Base-by-base conservation (phyloP, 768 basidiomycete species). In the Russula abietina region DNA sequence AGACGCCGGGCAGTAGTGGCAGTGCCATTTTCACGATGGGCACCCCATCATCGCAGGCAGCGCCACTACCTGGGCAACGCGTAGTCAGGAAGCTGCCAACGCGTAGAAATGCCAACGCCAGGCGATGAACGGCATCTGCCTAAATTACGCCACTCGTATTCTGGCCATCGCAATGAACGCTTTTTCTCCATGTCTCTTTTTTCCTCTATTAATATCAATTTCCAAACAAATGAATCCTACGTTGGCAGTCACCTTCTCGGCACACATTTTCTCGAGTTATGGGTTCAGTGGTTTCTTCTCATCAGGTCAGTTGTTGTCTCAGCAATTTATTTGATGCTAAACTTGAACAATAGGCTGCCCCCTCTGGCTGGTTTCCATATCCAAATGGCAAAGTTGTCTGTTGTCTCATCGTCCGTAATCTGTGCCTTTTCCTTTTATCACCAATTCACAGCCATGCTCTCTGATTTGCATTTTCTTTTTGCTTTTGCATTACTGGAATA, bases 61-160 rank as follows among this genome's bases (percentile, higher is more conserved):
- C 62, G 10, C 41, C 63, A 16, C 60, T 62, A 24, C 52, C 69
- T 1, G 69, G 68, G 11, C 41, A 36, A 9, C 70, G 74, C 16
- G 68, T 49, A 17, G 62, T 72, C 53, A 75, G 71, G 73, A 73
- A 71, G 61, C 62, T 75, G 53, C 74, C 74, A 7, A 73, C 46
- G 43, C 72, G 73, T 12, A 63, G 73, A 33, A 73, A 72, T 60
- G 69, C 65, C 36, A 69, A 38, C 26, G 55, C 43, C 19, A 65
- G 60, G 55, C 55, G 65, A 19, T 65, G 55, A 65, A 49, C 24
- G 28, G 22, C 19, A 36, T 14, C 36, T 14, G 28, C 43, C 28
- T 17, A 50, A 36, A 28, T 22, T 45, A 32, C 19, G 16, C 24
- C 39, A 28, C 26, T 38, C 39, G 26, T 45, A 38, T 48, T 24